A percentile compares a stretch with the other conserved stretches of the same genome.
These are phyloP conservation scores for Arthrinium puccinioides DNA, from an alignment of 2,329 filamentous ascomycete species.

Conservation along the genomic window DNA sequence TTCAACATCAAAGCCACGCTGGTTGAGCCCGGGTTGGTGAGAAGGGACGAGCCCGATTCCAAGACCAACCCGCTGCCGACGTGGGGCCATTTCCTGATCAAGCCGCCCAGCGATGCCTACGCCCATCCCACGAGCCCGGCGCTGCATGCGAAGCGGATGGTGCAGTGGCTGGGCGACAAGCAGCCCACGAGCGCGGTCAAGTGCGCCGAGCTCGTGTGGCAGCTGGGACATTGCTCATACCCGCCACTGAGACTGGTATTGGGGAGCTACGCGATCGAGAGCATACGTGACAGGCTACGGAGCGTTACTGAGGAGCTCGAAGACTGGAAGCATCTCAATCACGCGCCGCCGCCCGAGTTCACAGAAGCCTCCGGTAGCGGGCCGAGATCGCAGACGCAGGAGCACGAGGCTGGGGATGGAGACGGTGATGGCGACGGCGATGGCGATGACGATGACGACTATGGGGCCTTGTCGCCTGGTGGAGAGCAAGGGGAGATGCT, in stretches of 20 bases:
- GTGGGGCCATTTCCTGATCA: constrained; percentile 90
- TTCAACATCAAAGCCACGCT: constrained; percentile 93
- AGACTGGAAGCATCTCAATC: constrained; percentile 85
- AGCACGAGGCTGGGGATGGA: constrained; percentile 23
- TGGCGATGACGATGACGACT: constrained; percentile 18
- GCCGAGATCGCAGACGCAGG: constrained; percentile 18
- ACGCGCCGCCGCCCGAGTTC: constrained; percentile 39
- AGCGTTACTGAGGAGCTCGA: constrained; percentile 93
- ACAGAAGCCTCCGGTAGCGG: constrained; percentile 2
- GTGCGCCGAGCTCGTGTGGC: constrained; percentile 89
- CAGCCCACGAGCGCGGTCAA: constrained; percentile 91
- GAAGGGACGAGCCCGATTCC: constrained; percentile 68
- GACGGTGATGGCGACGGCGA: constrained; percentile 25
- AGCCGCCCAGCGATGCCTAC: constrained; percentile 77
- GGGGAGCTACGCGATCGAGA: constrained; percentile 92
- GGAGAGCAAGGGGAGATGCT: no score
- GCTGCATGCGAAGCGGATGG: constrained; percentile 80
- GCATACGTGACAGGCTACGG: constrained; percentile 80
- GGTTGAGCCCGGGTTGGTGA: constrained; percentile 83
- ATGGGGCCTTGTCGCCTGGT: no score
- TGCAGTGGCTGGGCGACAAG: constrained; percentile 88
- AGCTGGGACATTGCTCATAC: constrained; percentile 90
- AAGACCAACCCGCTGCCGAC: constrained; percentile 56
- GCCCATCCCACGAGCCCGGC: constrained; percentile 71
- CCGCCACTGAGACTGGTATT: constrained; percentile 81